These are phyloP conservation scores for Mallotus repandus DNA, from an alignment of 441 rosid species.

Conservation along the genomic window DNA sequence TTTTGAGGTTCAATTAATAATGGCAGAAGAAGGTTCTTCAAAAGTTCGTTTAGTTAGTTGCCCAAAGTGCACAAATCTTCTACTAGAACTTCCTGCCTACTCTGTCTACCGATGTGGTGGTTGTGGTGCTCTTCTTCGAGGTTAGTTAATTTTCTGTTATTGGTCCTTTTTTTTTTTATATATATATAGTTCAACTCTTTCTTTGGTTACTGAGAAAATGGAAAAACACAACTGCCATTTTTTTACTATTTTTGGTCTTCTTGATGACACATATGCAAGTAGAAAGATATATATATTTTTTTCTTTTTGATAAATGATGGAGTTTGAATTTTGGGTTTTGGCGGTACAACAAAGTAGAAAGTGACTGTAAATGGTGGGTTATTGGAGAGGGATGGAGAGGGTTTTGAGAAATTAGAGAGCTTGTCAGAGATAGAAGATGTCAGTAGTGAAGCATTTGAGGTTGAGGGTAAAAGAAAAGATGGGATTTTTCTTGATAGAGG, in stretches of 20 bases:
- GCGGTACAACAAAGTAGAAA: slow-evolving; percentile 39
- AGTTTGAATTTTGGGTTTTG: slow-evolving; percentile 14
- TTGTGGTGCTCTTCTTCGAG: slow-evolving; percentile 82
- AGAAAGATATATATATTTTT: not conserved
- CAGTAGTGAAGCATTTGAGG: slow-evolving; percentile 19
- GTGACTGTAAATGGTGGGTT: slow-evolving; percentile 15
- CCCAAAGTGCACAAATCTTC: slow-evolving; percentile 77
- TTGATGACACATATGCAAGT: not conserved
- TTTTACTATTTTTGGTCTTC: not conserved
- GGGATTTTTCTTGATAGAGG: slow-evolving; percentile 20
- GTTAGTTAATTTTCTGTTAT: slow-evolving; percentile 28
- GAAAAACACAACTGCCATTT: not conserved
- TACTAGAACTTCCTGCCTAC: slow-evolving; percentile 59
- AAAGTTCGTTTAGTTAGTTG: slow-evolving; percentile 75
- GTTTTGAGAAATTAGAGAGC: slow-evolving; percentile 25
- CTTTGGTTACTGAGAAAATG: slow-evolving; percentile 15
- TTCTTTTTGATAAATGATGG: slow-evolving; percentile 15
- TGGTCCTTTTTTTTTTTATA: slow-evolving; percentile 13
- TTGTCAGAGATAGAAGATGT: slow-evolving; percentile 22
- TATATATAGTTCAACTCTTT: not conserved
- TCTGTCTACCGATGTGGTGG: slow-evolving; percentile 80
- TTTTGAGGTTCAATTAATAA: slow-evolving; percentile 24
- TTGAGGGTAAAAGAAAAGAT: slow-evolving; percentile 20
- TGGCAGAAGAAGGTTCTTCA: slow-evolving; percentile 51
- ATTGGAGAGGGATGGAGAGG: slow-evolving; percentile 20